Evolutionary conservation across 768 basidiomycete genomes (phyloP).

Genomic region (Boletus vermiculosoides): DNA sequence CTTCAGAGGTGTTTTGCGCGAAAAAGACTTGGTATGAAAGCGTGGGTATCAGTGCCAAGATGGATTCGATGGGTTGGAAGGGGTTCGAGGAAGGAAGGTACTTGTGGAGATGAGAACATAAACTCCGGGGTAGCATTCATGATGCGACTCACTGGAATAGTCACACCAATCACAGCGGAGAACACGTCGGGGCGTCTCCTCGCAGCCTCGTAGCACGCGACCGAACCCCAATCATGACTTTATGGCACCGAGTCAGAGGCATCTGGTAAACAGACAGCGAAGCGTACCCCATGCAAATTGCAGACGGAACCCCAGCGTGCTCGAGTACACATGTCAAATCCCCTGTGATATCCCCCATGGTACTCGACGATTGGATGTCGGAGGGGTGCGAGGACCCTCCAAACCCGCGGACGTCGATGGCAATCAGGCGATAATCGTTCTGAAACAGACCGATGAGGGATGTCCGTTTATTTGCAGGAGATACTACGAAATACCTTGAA

Average conservation of each 20-base stretch:
- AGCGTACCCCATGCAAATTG: conserved; percentile 62
- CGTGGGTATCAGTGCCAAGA: conserved; percentile 45
- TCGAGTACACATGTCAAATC: conserved; percentile 65
- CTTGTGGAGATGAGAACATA: conserved; percentile 32
- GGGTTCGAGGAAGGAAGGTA: conserved; percentile 55
- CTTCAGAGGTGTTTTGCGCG: conserved; percentile 44
- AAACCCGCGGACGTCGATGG: conserved; percentile 69
- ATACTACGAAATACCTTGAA: conserved; percentile 48
- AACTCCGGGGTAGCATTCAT: background rate
- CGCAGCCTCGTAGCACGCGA: conserved; percentile 66
- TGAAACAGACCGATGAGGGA: conserved; percentile 21
- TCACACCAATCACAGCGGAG: conserved; percentile 53
- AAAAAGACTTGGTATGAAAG: conserved; percentile 69
- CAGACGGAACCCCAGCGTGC: conserved; percentile 46
- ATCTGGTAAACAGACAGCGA: background rate
- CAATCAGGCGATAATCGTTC: conserved; percentile 60
- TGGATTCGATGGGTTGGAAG: conserved; percentile 45
- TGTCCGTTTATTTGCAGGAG: no score
- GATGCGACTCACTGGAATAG: conserved; percentile 51
- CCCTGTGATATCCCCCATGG: conserved; percentile 56
- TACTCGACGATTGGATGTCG: conserved; percentile 57
- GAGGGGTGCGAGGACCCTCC: conserved; percentile 65
- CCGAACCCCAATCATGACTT: conserved; percentile 78
- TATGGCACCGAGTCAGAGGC: background rate
- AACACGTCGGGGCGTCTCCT: conserved; percentile 66